Conservation (phyloP, 768 basidiomycete species). For the Mycena sanguinolenta region DNA sequence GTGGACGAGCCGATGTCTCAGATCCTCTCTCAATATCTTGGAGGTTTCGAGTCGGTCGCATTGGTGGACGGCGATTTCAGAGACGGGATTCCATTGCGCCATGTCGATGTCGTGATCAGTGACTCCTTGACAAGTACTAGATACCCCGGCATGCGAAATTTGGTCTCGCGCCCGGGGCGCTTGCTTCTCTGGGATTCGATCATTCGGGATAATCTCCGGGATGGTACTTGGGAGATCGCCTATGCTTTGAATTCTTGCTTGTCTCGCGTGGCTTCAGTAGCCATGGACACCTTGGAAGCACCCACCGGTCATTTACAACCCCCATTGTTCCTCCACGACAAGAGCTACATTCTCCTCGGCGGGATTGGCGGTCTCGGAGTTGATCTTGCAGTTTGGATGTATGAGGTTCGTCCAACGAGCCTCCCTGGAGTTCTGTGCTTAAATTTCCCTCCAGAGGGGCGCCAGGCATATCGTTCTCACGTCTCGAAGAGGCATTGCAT, state of each 20-base stretch:
- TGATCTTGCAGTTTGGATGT: slow-evolving; percentile 26
- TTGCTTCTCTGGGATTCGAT: neutral
- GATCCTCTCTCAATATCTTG: neutral
- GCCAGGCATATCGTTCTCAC: slow-evolving; percentile 19
- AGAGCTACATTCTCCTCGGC: slow-evolving; percentile 7
- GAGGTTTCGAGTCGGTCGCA: neutral
- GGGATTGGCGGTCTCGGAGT: slow-evolving; percentile 22
- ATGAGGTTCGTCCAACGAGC: slow-evolving; percentile 1
- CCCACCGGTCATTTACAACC: neutral
- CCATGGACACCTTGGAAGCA: no score
- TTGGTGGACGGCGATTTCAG: neutral
- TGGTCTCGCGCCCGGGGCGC: neutral
- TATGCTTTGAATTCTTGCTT: neutral
- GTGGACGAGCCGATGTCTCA: neutral
- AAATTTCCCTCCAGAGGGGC: neutral
- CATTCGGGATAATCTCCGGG: neutral
- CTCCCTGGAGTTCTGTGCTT: no score
- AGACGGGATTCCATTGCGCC: neutral
- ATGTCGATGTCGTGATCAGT: neutral
- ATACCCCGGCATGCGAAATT: neutral
- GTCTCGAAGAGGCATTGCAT: no score
- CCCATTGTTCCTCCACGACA: slow-evolving; percentile 5
- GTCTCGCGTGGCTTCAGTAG: neutral
- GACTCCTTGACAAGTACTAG: neutral
- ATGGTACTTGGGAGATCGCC: neutral